Percentiles rank a stretch among this genome's conserved stretches.
Conservation (phyloP, 805 yeast genomes). For the Suhomyces emberorum region DNA sequence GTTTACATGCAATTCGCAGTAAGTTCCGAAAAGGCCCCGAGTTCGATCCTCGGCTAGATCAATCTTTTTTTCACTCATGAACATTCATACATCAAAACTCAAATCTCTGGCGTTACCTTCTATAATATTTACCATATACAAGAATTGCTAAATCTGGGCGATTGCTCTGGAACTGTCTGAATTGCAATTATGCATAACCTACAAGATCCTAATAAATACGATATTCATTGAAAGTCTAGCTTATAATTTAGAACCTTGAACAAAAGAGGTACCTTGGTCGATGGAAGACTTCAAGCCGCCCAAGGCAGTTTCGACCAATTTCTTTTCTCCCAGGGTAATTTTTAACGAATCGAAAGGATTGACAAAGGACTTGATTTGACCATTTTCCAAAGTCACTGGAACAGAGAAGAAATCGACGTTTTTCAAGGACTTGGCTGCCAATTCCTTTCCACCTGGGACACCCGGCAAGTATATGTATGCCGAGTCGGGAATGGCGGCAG, state of each 20-base stretch:
- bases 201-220: too few species aligned
- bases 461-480: constrained; percentile 56
- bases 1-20: constrained; percentile 31
- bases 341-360: constrained; percentile 32
- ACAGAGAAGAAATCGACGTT: constrained; percentile 47
- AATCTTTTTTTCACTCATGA: too few species aligned
- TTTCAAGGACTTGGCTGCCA: constrained; percentile 33
- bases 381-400: constrained; percentile 42
- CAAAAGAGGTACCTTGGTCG: constrained; percentile 40
- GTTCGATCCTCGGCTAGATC: constrained; percentile 36
- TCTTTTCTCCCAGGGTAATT: constrained; percentile 28
- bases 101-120: too few species aligned
- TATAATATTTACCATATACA: constrained; percentile 12
- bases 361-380: constrained; percentile 34
- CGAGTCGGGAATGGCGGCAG: constrained; percentile 38
- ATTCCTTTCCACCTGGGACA: constrained; percentile 44
- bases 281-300: constrained; percentile 38
- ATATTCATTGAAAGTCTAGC: neutral
- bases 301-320: constrained; percentile 35
- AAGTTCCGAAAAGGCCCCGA: constrained; percentile 38
- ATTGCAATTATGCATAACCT: too few species aligned
- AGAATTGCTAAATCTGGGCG: too few species aligned
- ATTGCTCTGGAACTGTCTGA: too few species aligned
- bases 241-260: constrained; percentile 35
- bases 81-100: too few species aligned